These are phyloP conservation scores for Knoxdaviesia capensis DNA, from an alignment of 2,329 filamentous ascomycete species.

Conservation along the genomic window DNA sequence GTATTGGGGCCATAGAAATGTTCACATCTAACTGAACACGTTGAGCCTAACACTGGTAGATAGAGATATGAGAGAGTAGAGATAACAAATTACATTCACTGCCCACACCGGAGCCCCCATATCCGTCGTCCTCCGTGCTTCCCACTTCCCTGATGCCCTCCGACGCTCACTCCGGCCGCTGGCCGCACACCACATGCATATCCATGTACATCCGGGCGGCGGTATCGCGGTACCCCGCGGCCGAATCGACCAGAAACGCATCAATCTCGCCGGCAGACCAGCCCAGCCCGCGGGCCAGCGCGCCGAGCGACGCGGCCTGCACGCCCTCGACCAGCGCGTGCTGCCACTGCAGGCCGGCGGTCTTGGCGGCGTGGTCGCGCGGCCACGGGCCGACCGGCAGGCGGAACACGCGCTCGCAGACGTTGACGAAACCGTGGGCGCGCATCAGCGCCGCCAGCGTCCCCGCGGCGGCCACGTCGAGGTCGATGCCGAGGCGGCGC, in stretches of 20 bases:
- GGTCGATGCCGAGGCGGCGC: conserved; percentile 21
- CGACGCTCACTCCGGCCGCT: conserved; percentile 18
- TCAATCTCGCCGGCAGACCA: conserved; percentile 28
- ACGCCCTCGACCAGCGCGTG: conserved; percentile 28
- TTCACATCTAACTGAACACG: too few species aligned
- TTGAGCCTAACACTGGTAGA: too few species aligned
- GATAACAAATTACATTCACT: too few species aligned
- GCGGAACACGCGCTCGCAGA: conserved; percentile 26
- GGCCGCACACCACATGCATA: conserved; percentile 31
- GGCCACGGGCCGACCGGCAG: conserved; percentile 35
- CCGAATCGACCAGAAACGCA: conserved; percentile 24
- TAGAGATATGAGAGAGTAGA: too few species aligned
- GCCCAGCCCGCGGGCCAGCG: conserved; percentile 26
- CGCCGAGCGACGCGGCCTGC: conserved; percentile 29
- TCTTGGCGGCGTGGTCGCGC: conserved; percentile 15
- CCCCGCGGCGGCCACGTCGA: conserved; percentile 20
- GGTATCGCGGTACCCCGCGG: conserved; percentile 25
- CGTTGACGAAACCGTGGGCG: conserved; percentile 29
- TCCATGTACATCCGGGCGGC: conserved; percentile 31
- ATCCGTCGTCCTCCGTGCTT: neutral
- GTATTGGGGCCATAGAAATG: too few species aligned
- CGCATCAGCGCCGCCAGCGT: conserved; percentile 23
- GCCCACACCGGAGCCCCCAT: neutral
- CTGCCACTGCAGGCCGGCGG: conserved; percentile 29
- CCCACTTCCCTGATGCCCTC: neutral